These are phyloP conservation scores for Phytophthora lateralis DNA, from an alignment of 352 stramenopile genomes.

Conservation along the genomic window DNA sequence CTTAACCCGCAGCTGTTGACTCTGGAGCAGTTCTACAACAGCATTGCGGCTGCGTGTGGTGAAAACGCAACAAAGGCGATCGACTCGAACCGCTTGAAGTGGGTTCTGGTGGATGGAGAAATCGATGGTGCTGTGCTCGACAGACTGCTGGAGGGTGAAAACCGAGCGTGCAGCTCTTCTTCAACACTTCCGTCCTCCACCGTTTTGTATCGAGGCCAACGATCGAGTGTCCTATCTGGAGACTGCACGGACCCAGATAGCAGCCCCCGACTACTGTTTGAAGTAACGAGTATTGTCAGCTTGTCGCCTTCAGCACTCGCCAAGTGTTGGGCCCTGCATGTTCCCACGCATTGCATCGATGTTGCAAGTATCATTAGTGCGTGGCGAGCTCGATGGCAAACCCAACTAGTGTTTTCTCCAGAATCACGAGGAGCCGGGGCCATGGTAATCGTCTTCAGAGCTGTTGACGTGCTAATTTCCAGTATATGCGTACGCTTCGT, in stretches of 20 bases:
- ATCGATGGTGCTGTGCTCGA: conserved; percentile 37
- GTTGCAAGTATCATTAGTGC: conserved; percentile 23
- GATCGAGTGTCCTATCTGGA: conserved; percentile 13
- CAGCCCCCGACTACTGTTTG: conserved; percentile 31
- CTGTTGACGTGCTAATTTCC: conserved; percentile 32
- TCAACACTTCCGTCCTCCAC: conserved; percentile 19
- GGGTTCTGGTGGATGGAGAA: conserved; percentile 41
- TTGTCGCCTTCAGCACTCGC: conserved; percentile 32
- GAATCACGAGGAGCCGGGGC: conserved; percentile 24
- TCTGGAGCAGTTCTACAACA: conserved; percentile 41
- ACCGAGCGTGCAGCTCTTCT: conserved; percentile 7
- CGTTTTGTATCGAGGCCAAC: conserved; percentile 17
- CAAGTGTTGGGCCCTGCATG: conserved; percentile 24
- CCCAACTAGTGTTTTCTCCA: conserved; percentile 15
- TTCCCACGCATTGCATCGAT: conserved; percentile 24
- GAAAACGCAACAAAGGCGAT: not conserved
- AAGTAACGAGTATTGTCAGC: conserved; percentile 14
- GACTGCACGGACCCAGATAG: conserved; percentile 2
- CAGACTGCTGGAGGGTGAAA: conserved; percentile 30
- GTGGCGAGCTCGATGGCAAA: conserved; percentile 32
- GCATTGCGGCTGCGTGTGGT: conserved; percentile 12
- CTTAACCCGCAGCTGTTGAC: conserved; percentile 40
- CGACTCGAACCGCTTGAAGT: conserved; percentile 12
- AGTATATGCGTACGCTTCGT: conserved; percentile 40
- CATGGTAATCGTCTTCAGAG: conserved; percentile 34